Base-by-base conservation (phyloP, 1,284 basidiomycete genomes). In the Ganoderma meredithae region DNA sequence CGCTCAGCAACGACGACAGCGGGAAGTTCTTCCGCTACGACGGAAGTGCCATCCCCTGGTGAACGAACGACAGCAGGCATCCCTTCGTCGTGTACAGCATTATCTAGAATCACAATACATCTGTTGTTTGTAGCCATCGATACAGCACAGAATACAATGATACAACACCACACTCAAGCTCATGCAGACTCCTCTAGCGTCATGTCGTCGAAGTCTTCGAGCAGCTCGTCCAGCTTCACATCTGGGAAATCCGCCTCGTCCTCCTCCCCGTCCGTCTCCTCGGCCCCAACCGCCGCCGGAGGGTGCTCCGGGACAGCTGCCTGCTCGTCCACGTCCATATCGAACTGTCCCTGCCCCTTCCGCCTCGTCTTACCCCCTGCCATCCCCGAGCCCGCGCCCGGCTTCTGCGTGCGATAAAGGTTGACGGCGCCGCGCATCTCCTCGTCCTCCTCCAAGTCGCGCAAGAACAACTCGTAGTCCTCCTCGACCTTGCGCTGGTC, bases 391-490 rank as follows among this genome's bases (percentile, higher is more conserved):
- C 84, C 84, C 43, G 81, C 75, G 66, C 81, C 78, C 81, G 87
- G 87, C 75, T 76, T 79, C 79, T 84, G 83, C 19, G 88, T 83
- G 81, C 93, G 94, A 84, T 97, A 99, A 66, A 99, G 76, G 81
- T 99, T 98, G 76, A 99, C 92, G 19, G 90, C 90, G 19, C 88
- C 86, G 63, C 97, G 89, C 85, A 99, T 85, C 85, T 99, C 97
- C 62, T 94, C 92, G 82, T 99, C 97, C 81, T 99, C 97, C 81
- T 99, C 97, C 67, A 99, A 81, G 76, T 99, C 97, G 63, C 95
- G 88, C 81, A 99, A 83, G 90, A 99, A 99, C 71, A 95, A 76
- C 83, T 99, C 97, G 80, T 99, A 99, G 78, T 99, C 97, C 78
- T 95, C 91, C 78, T 99, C 96, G 70, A 99, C 95, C 83, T 96